phyloP scores from a whole-genome alignment of 2,329 filamentous ascomycete species.

The Ceratocystis ficicola region DNA sequence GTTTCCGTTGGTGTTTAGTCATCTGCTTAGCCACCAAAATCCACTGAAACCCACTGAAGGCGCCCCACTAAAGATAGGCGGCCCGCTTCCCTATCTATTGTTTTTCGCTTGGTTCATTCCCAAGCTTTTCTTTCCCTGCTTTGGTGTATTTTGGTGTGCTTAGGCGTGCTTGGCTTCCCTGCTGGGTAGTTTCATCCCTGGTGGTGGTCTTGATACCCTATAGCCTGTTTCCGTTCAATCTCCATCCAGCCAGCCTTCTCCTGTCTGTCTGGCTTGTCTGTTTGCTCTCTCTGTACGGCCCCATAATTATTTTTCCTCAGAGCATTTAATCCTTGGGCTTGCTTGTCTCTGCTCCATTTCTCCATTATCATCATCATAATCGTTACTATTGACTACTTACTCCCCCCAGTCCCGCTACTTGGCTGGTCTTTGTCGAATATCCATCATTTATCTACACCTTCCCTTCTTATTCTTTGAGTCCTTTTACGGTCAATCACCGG shows the following conservation, averaged over 20 bases:
- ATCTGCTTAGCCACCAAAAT: not conserved
- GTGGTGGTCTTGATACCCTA: not conserved
- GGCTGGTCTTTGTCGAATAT: too few species aligned
- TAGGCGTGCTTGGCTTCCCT: not conserved
- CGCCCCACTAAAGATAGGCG: not conserved
- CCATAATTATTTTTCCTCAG: not conserved
- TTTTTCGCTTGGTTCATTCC: too few species aligned
- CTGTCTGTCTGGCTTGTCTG: not conserved
- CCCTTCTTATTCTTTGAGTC: not conserved
- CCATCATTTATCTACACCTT: not conserved
- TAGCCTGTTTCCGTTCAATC: not conserved
- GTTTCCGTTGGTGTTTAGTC: not conserved
- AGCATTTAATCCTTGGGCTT: not conserved
- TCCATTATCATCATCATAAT: slow-evolving; percentile 8
- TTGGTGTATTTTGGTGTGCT: not conserved
- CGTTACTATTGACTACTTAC: not conserved
- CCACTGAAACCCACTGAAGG: not conserved
- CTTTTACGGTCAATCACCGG: not conserved
- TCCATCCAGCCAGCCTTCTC: too few species aligned
- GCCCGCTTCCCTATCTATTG: not conserved
- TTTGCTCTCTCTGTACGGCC: not conserved
- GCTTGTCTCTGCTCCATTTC: slow-evolving; percentile 7
- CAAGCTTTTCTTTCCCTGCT: not conserved
- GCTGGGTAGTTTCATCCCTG: not conserved
- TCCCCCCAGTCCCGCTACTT: not conserved